Base-by-base conservation (phyloP, 768 basidiomycete genomes). In the Dictyophora rubrovolvata region DNA sequence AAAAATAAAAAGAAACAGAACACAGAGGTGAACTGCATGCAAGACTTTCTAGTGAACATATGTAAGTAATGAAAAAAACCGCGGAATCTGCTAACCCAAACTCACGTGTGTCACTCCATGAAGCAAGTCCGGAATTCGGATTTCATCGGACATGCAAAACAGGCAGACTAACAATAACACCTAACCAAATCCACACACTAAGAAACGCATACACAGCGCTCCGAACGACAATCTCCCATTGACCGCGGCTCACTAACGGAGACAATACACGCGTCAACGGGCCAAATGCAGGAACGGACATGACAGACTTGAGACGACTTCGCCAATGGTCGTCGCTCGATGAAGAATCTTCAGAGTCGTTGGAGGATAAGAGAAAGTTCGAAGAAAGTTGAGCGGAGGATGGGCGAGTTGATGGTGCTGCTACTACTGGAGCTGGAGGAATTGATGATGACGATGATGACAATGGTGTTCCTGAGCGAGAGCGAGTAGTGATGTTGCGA, bases 181-280 rank as follows among this genome's bases (percentile, higher is more conserved):
- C 57, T n/a, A 52, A 20, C 16, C 50, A 28, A 18, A 59, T 18
- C 57, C 57, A 59, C 23, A 48, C 57, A 10, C 57, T 48, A 7
- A 84, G 23, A 21, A 80, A 70, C 0, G 80, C 81, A 10, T 82
- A 63, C 0, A 73, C 28, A 48, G 73, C 75, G 1, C 84, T 84
- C 37, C 86, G 74, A 23, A 86, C 72, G 33, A 90, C 86, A 28
- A 91, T 85, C 70, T 90, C 87, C 89, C 89, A 91, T 64, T 92
- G 89, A 2, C 82, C 87, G n/a, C 89, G 77, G 54, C 80, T 77
- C 54, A 90, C 81, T 58, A 85, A 75, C 16, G 86, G 83, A 60
- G 79, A 86, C 53, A 86, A 75, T 20, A 91, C 75, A 46, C 75
- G 77, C 48, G 89, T 89, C 59, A 91, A 71, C 34, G 87, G 85